Evolutionary conservation across 495 filamentous ascomycete genomes (phyloP).

Genomic region (Collariella sp.): DNA sequence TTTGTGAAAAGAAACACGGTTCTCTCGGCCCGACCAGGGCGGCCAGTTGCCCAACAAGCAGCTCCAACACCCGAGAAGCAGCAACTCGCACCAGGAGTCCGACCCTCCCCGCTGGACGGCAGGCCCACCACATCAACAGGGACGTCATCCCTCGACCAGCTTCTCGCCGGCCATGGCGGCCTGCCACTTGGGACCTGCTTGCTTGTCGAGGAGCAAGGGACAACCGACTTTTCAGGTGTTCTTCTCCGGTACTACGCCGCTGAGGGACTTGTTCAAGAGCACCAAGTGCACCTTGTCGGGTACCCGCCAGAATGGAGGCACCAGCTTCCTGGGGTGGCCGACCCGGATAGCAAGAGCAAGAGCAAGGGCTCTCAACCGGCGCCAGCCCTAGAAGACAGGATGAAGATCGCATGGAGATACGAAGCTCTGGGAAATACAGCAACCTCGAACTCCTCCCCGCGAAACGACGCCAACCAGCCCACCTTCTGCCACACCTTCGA

Average conservation of each 20-base stretch:
- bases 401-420: conserved; percentile 99
- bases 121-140: conserved; percentile 87
- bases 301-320: conserved; percentile 69
- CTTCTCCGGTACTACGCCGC: conserved; percentile 85
- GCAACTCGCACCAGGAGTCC: conserved; percentile 54
- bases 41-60: conserved; percentile 21
- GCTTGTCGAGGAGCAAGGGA: conserved; percentile 84
- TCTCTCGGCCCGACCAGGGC: conserved; percentile 36
- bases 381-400: conserved; percentile 52
- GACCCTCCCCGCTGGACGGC: conserved; percentile 84
- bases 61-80: conserved; percentile 27
- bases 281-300: conserved; percentile 78
- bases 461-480: conserved; percentile 35
- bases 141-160: conserved; percentile 69
- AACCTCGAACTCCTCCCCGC: conserved; percentile 46
- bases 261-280: conserved; percentile 87
- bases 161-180: conserved; percentile 84
- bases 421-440: conserved; percentile 61
- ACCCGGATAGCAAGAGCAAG: conserved; percentile 35
- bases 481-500: conserved; percentile 86
- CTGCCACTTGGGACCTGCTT: conserved; percentile 72
- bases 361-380: conserved; percentile 33
- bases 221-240: conserved; percentile 84
- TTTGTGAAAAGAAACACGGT: conserved; percentile 84
- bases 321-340: conserved; percentile 68